Evolutionary conservation across 441 rosid genomes (phyloP).

Genomic region (Geranium incanum): DNA sequence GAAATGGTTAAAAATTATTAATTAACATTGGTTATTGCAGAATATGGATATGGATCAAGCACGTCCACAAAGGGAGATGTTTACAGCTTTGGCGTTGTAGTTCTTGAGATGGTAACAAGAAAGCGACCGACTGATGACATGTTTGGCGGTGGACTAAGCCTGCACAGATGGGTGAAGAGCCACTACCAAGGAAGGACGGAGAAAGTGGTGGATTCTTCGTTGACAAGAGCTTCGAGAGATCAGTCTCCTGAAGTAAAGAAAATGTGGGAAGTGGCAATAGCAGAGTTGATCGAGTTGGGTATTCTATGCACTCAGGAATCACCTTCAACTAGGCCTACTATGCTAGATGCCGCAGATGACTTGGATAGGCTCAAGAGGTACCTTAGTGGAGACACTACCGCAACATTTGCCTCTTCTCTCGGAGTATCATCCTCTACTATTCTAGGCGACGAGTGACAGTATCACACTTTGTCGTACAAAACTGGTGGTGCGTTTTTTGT

Average conservation of each 20-base stretch:
- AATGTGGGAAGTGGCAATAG: constrained; percentile 45
- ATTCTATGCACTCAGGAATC: constrained; percentile 52
- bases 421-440: constrained; percentile 46
- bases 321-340: constrained; percentile 47
- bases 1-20: background rate
- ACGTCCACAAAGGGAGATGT: constrained; percentile 35
- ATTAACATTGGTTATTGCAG: constrained; percentile 16
- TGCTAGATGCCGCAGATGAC: constrained; percentile 56
- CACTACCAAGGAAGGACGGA: constrained; percentile 36
- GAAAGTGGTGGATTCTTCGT: constrained; percentile 36
- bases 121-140: constrained; percentile 34
- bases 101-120: constrained; percentile 39
- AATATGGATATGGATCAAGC: constrained; percentile 34
- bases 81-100: constrained; percentile 37
- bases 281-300: constrained; percentile 45
- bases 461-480: constrained; percentile 7
- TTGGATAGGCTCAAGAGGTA: constrained; percentile 46
- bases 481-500: background rate
- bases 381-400: constrained; percentile 39
- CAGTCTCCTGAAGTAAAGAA: constrained; percentile 36
- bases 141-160: constrained; percentile 29
- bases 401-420: constrained; percentile 43
- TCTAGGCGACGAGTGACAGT: constrained; percentile 26
- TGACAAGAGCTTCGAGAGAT: constrained; percentile 33
- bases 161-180: constrained; percentile 37